Base-by-base conservation (phyloP, 1,284 basidiomycete genomes). In the Thelephora terrestris region DNA sequence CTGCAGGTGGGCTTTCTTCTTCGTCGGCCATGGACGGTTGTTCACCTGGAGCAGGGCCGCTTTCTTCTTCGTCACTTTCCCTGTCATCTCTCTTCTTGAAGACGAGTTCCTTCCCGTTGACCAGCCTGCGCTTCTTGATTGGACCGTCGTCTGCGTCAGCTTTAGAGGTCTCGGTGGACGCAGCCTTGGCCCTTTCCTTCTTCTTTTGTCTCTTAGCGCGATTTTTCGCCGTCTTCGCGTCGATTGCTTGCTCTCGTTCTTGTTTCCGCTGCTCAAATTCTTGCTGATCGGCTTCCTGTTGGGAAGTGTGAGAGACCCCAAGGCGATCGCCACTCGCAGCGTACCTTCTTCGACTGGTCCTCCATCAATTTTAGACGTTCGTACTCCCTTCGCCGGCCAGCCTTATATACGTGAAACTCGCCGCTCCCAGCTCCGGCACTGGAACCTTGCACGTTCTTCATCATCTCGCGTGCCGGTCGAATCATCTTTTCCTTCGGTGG, bases 401-500 rank as follows among this genome's bases (percentile, higher is more conserved):
- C 93, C 65, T 99, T 99, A 73, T 99, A 99, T 4, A 99, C 96
- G 62, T 99, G 96, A 59, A 96, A 96, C 66, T 96, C 93, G 45
- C 92, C 92, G 54, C 87, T 92, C 43, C 93, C 93, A 16, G 93
- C 91, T 48, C 88, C 93, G 2, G 91, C 90, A 65, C 86, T 90
- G 7, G 88, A 92, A 1, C 93, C 93, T 63, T 94, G 90, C 3
- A 97, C 92, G 57, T 95, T 98, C 76, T 96, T 97, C 86, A 99
- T 95, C 86, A 95, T 95, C 65, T 97, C 94, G 45, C 87, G 74
- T 5, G 91, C 73, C 1, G 91, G 71, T 24, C 90, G 73, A 34
- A 95, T 73, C 0, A 73, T 75, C 67, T 90, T 91, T 55, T 92
- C 83, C 62, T 84, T 85, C 20, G 79, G 82, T 6, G 84, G 71